Evolutionary conservation across 495 filamentous ascomycete species (phyloP).

Genomic region (Penicillium alfredii): DNA sequence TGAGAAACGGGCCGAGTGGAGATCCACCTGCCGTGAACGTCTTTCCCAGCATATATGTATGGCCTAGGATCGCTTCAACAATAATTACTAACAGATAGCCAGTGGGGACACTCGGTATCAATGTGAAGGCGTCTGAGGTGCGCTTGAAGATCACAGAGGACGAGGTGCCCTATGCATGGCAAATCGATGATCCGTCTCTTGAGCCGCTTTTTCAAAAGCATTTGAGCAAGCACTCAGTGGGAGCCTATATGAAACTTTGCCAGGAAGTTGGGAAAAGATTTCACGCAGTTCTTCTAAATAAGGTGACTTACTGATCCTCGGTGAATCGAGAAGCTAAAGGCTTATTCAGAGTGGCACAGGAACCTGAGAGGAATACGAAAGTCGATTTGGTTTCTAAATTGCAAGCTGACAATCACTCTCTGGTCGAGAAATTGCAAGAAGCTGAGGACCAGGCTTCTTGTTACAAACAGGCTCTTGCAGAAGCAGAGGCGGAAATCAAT

Average conservation of each 20-base stretch:
- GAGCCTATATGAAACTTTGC: slow-evolving; percentile 1
- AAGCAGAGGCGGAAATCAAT: slow-evolving; percentile 1
- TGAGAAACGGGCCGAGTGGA: slow-evolving; percentile 1
- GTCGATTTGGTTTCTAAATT: not conserved
- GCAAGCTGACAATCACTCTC: not conserved
- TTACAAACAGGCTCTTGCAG: not conserved
- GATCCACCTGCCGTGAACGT: not conserved
- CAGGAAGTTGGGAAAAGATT: slow-evolving; percentile 1
- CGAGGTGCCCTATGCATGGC: slow-evolving; percentile 1
- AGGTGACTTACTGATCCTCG: not conserved
- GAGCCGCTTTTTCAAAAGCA: slow-evolving; percentile 4
- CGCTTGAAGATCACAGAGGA: slow-evolving; percentile 1
- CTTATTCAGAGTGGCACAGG: not conserved
- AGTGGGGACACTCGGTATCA: not conserved
- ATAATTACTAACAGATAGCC: not conserved
- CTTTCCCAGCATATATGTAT: not conserved
- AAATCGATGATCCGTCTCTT: slow-evolving; percentile 2
- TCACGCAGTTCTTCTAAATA: not conserved
- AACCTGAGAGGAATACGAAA: not conserved
- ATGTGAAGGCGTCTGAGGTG: slow-evolving; percentile 2
- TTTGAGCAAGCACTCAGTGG: slow-evolving; percentile 7
- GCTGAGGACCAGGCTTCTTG: not conserved
- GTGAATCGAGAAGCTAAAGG: not conserved
- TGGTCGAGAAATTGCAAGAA: not conserved
- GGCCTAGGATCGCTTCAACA: not conserved